Percentiles rank a stretch among this genome's conserved stretches.
Evolutionary conservation across 441 rosid genomes (phyloP).

Genomic region (Macaranga tanarius): DNA sequence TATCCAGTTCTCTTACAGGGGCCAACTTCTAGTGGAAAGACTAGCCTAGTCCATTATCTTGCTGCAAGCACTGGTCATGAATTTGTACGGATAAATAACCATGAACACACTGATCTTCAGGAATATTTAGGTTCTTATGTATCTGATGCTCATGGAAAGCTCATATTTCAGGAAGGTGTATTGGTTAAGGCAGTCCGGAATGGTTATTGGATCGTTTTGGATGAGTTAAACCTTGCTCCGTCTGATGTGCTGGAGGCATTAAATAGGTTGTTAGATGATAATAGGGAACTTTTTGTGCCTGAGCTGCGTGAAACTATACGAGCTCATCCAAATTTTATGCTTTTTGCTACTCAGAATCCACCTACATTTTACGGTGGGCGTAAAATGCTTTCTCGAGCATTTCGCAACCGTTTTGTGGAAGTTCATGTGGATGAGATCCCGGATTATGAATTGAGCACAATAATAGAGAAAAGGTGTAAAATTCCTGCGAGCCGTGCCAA

Average conservation of each 20-base stretch:
- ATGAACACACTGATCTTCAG: slow-evolving; percentile 95
- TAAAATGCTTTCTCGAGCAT: slow-evolving; percentile 97
- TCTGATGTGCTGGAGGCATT: slow-evolving; percentile 97
- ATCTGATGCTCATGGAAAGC: slow-evolving; percentile 84
- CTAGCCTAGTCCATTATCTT: slow-evolving; percentile 98
- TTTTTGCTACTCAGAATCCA: slow-evolving; percentile 98
- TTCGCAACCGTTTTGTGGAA: slow-evolving; percentile 98
- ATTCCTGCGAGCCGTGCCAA: slow-evolving; percentile 79
- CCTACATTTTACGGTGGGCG: slow-evolving; percentile 98
- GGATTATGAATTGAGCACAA: slow-evolving; percentile 74
- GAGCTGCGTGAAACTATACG: slow-evolving; percentile 71
- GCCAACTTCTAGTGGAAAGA: slow-evolving; percentile 98
- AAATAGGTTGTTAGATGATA: slow-evolving; percentile 94
- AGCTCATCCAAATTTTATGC: slow-evolving; percentile 97
- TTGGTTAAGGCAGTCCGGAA: slow-evolving; percentile 91
- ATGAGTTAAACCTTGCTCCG: slow-evolving; percentile 97
- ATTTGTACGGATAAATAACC: slow-evolving; percentile 95
- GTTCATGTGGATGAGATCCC: slow-evolving; percentile 99
- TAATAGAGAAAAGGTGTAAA: slow-evolving; percentile 64
- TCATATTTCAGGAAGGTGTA: slow-evolving; percentile 91
- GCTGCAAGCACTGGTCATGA: slow-evolving; percentile 84
- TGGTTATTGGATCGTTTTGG: slow-evolving; percentile 97
- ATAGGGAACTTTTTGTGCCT: slow-evolving; percentile 95
- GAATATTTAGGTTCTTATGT: slow-evolving; percentile 94
- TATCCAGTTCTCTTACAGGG: slow-evolving; percentile 98